phyloP scores from a whole-genome alignment of 2,329 filamentous ascomycete species.

The Penicillium fuscoglaucum region DNA sequence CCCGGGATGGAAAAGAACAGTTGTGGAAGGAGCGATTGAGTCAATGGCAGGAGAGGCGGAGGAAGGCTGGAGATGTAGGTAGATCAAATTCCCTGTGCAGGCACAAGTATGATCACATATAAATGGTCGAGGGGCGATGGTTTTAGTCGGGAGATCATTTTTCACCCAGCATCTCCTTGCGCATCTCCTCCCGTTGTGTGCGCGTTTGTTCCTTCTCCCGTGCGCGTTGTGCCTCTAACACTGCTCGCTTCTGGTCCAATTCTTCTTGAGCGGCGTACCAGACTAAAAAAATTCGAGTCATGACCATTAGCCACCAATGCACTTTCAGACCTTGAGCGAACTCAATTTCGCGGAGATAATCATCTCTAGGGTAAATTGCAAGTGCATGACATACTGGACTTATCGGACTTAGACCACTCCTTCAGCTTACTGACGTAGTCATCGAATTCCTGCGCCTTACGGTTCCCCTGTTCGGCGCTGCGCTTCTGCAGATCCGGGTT shows the following conservation, averaged over 20 bases:
- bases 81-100: neutral
- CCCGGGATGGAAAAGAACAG: neutral
- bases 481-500: conserved; percentile 92
- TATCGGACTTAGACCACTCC: conserved; percentile 85
- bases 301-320: conserved; percentile 5
- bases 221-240: conserved; percentile 25
- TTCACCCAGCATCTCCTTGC: conserved; percentile 40
- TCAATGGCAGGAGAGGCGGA: neutral
- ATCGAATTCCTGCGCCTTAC: conserved; percentile 82
- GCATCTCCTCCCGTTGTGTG: conserved; percentile 42
- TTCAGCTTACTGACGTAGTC: conserved; percentile 82
- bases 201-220: conserved; percentile 35
- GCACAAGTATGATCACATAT: neutral
- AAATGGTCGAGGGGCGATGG: neutral
- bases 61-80: neutral
- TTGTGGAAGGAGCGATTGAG: neutral
- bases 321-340: neutral
- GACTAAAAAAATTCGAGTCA: conserved; percentile 29
- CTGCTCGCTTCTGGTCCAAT: conserved; percentile 31
- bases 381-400: conserved; percentile 66
- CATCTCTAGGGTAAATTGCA: neutral
- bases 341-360: neutral
- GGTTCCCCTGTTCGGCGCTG: conserved; percentile 74
- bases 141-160: conserved; percentile 26
- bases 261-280: conserved; percentile 44